Evolutionary conservation across 768 basidiomycete genomes (phyloP), one percentile per base, ranked within the genome.

Genomic region (Phallus indusiatus): DNA sequence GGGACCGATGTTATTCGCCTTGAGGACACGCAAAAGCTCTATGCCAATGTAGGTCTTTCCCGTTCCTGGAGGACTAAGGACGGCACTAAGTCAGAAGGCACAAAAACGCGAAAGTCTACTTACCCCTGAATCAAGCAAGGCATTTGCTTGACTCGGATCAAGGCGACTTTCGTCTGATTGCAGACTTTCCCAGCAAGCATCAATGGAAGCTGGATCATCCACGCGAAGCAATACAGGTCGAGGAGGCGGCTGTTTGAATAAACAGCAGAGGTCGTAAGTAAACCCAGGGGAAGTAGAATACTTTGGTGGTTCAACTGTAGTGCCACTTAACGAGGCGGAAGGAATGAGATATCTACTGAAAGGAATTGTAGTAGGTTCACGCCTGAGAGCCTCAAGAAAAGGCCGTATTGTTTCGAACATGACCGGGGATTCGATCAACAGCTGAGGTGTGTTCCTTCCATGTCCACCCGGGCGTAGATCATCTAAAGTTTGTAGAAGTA

Each of bases 21-120:
- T 67, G n/a, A 90, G 71, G 5, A 88, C 79, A 0, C 85, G 80
- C 9, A 90, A 66, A 16, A 90, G 74, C 66, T 90, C 85, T 5
- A 83, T 77, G 0, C 83, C 86, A 2, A 84, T 86, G 63, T 76
- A 88, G 22, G 80, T 83, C 83, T 88, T 88, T 62, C 88, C 88
- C 0, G 88, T 89, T 1, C 88, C 88, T 1, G 88, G 88, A 22
- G 88, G 88, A 49, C 86, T 86, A 59, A 49, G 21, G n/a, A 48
- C n/a, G n/a, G n/a, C 16, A 8, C 7, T 22, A 20, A 28, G 33
- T 56, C 17, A 18, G 2, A 33, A 48, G 22, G 18, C 11, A 53
- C 28, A 28, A 28, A 28, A 28, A 28, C 28, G 4, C 7, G 28
- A 28, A 28, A 6, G 33, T 20, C 34, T 10, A 54, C 72, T 49